These are phyloP conservation scores for Aspergillus avenaceus DNA, from an alignment of 495 filamentous ascomycete species.

Conservation along the genomic window DNA sequence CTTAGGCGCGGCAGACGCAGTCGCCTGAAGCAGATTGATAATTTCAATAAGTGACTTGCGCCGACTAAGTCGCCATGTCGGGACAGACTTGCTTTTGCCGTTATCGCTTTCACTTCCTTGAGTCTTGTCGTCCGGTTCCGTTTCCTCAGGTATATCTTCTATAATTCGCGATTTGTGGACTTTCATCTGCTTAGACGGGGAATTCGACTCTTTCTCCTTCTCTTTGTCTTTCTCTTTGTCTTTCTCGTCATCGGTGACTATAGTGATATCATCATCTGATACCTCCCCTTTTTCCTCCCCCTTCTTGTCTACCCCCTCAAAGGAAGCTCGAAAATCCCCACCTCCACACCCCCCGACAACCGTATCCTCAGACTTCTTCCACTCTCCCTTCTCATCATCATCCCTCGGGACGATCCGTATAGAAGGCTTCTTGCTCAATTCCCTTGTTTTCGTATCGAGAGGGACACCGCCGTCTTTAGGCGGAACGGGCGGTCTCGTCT, in stretches of 20 bases:
- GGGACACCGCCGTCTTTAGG: background rate
- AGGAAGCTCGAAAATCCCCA: no score
- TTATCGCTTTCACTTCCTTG: background rate
- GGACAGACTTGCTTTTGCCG: constrained; percentile 3
- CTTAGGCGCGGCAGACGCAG: constrained; percentile 1
- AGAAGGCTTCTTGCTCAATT: background rate
- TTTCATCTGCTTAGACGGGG: background rate
- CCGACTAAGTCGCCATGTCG: constrained; percentile 11
- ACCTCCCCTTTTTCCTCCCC: no score
- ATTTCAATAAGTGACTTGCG: constrained; percentile 23
- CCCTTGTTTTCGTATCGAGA: background rate
- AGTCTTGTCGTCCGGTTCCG: constrained; percentile 1
- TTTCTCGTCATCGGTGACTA: background rate
- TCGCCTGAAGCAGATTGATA: constrained; percentile 12
- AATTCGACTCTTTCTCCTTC: no score
- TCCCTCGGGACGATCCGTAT: background rate
- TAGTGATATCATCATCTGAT: no score
- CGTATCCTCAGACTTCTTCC: no score
- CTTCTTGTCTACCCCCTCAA: no score
- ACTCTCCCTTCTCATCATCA: background rate
- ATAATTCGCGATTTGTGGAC: constrained; percentile 11
- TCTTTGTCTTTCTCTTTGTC: no score
- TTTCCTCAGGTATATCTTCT: constrained; percentile 19
- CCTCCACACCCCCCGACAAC: no score
- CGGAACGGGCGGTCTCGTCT: background rate